These are phyloP conservation scores for Wickerhamiella sergipiensis DNA, from an alignment of 805 yeast species.

Conservation along the genomic window DNA sequence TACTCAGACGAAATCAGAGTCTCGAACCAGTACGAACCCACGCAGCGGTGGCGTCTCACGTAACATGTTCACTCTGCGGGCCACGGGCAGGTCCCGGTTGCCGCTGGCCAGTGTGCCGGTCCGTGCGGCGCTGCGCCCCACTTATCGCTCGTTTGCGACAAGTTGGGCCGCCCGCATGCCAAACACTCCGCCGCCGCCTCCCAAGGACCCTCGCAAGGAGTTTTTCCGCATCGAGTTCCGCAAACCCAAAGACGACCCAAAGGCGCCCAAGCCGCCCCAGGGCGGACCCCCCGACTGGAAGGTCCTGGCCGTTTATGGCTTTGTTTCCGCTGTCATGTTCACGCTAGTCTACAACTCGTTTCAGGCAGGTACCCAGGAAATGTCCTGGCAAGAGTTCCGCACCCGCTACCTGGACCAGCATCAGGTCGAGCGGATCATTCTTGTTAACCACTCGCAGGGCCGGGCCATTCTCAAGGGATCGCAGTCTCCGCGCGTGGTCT, in stretches of 20 bases:
- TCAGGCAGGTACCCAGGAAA: slow-evolving; percentile 27
- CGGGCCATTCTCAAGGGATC: slow-evolving; percentile 44
- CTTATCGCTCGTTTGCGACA: background rate
- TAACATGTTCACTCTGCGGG: background rate
- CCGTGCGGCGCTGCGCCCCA: background rate
- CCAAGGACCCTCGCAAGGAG: background rate
- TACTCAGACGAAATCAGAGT: no score
- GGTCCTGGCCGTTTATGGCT: slow-evolving; percentile 14
- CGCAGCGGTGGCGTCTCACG: background rate
- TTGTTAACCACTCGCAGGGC: slow-evolving; percentile 66
- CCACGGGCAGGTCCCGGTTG: background rate
- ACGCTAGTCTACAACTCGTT: slow-evolving; percentile 6
- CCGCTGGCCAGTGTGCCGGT: background rate
- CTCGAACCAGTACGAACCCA: no score
- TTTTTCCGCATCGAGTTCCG: slow-evolving; percentile 6
- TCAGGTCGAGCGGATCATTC: slow-evolving; percentile 56
- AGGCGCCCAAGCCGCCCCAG: slow-evolving; percentile 7
- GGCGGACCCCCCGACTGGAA: slow-evolving; percentile 11
- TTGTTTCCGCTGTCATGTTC: slow-evolving; percentile 13
- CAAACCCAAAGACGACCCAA: slow-evolving; percentile 3
- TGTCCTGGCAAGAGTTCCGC: slow-evolving; percentile 88
- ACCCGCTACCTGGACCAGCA: slow-evolving; percentile 62
- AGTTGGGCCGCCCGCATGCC: background rate
- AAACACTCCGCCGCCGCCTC: background rate
- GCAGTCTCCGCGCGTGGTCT: slow-evolving; percentile 37